phyloP scores from a whole-genome alignment of 371 early-diverging fungal genomes.

The Batrachochytrium dendrobatidis region DNA sequence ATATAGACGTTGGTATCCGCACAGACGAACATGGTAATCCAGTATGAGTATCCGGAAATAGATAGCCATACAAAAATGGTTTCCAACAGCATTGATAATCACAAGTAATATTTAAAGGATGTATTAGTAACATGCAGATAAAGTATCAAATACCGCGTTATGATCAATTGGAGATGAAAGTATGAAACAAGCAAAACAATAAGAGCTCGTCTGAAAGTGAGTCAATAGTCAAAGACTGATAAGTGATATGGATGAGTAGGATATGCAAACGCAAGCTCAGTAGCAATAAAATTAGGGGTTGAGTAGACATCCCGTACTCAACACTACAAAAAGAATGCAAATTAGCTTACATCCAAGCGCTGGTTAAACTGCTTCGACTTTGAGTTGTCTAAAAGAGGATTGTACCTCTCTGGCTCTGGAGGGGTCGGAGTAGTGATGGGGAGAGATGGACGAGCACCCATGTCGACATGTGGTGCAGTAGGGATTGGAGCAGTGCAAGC shows the following conservation, averaged over 20 bases:
- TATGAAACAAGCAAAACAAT: no score
- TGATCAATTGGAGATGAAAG: no score
- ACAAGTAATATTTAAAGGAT: no score
- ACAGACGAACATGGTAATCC: no score
- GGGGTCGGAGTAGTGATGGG: conserved; percentile 3
- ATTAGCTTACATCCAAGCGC: conserved; percentile 21
- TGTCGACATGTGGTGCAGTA: conserved; percentile 4
- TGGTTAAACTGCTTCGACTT: conserved; percentile 25
- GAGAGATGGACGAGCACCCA: neutral
- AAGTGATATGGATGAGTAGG: neutral
- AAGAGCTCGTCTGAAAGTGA: neutral
- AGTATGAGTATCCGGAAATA: no score
- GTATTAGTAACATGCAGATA: no score
- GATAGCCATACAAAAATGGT: no score
- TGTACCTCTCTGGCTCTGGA: neutral
- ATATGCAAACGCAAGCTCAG: neutral
- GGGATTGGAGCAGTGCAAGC: conserved; percentile 6
- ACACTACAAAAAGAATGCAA: neutral
- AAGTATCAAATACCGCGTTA: no score
- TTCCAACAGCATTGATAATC: no score
- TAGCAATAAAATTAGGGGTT: no score
- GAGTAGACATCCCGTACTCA: neutral
- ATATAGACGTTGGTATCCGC: no score
- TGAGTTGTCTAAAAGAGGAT: conserved; percentile 19
- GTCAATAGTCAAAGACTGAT: neutral